Percentiles rank a stretch among this genome's conserved stretches.
These are phyloP conservation scores for Monoraphidium neglectum DNA, from an alignment of 139 green algal genomes.

Conservation along the genomic window DNA sequence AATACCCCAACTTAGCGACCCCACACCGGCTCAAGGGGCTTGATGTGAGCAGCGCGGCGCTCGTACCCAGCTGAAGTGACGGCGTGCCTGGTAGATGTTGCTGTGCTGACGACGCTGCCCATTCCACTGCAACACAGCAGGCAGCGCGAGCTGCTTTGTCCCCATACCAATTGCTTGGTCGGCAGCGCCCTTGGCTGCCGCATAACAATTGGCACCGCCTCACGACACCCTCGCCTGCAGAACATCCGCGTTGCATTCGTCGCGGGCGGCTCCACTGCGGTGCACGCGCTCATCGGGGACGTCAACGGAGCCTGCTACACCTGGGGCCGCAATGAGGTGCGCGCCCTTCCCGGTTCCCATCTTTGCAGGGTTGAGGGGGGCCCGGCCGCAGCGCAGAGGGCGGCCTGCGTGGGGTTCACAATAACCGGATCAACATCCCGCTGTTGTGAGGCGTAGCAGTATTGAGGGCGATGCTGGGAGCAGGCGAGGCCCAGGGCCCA, in stretches of 20 bases:
- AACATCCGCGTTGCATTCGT: constrained; percentile 78
- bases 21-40: constrained; percentile 74
- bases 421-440: no score
- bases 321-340: constrained; percentile 91
- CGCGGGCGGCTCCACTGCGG: constrained; percentile 67
- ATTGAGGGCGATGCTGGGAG: no score
- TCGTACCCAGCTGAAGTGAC: background rate
- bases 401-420: no score
- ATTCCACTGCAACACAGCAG: background rate
- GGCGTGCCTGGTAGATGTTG: background rate
- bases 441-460: no score
- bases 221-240: constrained; percentile 48
- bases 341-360: no score
- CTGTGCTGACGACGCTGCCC: background rate
- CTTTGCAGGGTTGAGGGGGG: no score
- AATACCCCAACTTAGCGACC: constrained; percentile 77
- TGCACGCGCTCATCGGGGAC: constrained; percentile 76
- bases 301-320: constrained; percentile 73
- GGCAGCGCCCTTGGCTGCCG: background rate
- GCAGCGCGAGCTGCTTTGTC: background rate
- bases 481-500: no score
- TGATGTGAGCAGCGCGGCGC: constrained; percentile 35
- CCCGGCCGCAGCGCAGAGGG: no score
- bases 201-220: background rate
- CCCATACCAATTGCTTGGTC: background rate